phyloP scores from a whole-genome alignment of 169 alveolate species.

The Plasmodium sp. region DNA sequence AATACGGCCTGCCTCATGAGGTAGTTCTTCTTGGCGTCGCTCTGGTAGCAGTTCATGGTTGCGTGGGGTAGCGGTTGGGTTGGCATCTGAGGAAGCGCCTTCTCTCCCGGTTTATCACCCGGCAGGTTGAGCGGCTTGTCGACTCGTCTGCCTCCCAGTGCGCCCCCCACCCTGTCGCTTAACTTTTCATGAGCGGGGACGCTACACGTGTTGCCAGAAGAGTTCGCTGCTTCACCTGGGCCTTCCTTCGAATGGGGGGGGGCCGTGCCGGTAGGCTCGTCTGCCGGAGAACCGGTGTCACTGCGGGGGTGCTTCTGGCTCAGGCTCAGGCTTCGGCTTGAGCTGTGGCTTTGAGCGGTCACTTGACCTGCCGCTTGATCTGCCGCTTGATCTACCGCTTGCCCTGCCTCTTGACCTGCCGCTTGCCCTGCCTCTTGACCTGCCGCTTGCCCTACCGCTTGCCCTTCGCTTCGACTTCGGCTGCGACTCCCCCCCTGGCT shows the following conservation, averaged over 20 bases:
- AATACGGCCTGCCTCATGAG: constrained; percentile 41
- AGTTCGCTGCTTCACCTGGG: background rate
- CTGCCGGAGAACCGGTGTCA: background rate
- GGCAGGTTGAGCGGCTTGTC: background rate
- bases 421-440: background rate
- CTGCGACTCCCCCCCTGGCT: background rate
- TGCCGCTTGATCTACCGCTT: background rate
- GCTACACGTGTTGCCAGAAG: background rate
- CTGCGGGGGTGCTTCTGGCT: background rate
- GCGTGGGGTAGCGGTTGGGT: background rate
- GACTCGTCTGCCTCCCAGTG: background rate
- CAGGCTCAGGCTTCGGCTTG: background rate
- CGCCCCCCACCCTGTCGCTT: background rate
- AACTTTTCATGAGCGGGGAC: background rate
- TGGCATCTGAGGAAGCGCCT: background rate
- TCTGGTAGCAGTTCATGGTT: constrained; percentile 29
- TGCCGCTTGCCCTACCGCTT: background rate
- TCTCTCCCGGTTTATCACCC: background rate
- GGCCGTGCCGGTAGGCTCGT: background rate
- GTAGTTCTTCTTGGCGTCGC: background rate
- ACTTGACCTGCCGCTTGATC: background rate
- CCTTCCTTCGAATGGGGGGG: background rate
- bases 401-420: background rate
- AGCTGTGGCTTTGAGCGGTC: background rate
- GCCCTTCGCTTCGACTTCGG: background rate